A percentile compares a stretch with the other conserved stretches of the same genome.
These are phyloP conservation scores for Zymoseptoria passerinii DNA, from an alignment of 2,329 filamentous ascomycete genomes.

Conservation along the genomic window DNA sequence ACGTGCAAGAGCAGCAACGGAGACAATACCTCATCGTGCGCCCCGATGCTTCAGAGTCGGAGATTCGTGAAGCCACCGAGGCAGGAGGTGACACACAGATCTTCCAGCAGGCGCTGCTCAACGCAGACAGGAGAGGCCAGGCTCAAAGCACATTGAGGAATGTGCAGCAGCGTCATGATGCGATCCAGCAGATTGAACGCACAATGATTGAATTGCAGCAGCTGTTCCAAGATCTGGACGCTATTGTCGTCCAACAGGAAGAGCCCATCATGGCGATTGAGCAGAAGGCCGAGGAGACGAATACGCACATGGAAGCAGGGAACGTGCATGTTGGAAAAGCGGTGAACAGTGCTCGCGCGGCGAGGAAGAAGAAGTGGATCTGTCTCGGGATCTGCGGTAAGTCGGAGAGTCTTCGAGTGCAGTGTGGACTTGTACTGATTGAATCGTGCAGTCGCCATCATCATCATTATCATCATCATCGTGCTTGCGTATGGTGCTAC, in stretches of 20 bases:
- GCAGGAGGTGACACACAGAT: conserved; percentile 65
- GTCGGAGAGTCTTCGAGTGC: conserved; percentile 31
- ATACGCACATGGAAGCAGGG: conserved; percentile 74
- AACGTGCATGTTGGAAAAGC: conserved; percentile 78
- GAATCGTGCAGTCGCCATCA: conserved; percentile 22
- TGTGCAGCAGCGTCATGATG: conserved; percentile 73
- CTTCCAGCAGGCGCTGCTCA: conserved; percentile 79
- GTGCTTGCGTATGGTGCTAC: conserved; percentile 28
- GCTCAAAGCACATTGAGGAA: conserved; percentile 70
- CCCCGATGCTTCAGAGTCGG: conserved; percentile 64
- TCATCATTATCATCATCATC: conserved; percentile 33
- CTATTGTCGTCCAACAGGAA: conserved; percentile 79
- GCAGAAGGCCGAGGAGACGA: conserved; percentile 75
- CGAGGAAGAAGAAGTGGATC: conserved; percentile 93
- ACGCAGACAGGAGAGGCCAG: conserved; percentile 71
- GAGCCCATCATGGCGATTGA: conserved; percentile 72
- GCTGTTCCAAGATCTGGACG: conserved; percentile 84
- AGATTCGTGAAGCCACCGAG: conserved; percentile 70
- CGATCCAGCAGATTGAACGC: conserved; percentile 83
- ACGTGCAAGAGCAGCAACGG: conserved; percentile 73
- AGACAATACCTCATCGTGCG: conserved; percentile 76
- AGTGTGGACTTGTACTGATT: conserved; percentile 2
- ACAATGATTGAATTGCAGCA: conserved; percentile 82
- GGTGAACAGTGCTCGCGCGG: conserved; percentile 69
- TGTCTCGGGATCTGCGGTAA: conserved; percentile 66